Percentiles rank a stretch among this genome's conserved stretches.
phyloP scores from a whole-genome alignment of 208 protist species.

The Tritrichomonas musculus region DNA sequence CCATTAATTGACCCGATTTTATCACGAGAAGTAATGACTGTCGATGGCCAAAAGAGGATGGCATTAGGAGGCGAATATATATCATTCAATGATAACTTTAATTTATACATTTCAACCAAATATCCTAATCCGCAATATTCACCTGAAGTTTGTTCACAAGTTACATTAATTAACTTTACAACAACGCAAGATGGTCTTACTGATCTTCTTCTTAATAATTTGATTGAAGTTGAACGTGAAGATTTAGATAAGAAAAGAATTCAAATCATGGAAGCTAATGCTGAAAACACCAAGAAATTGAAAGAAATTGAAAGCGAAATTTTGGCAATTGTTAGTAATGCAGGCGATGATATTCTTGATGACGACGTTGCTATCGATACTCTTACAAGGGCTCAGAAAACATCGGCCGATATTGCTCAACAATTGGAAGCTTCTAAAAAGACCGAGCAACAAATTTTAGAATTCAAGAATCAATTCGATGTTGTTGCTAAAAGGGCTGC shows the following conservation, averaged over 20 bases:
- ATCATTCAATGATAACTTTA: conserved; percentile 75
- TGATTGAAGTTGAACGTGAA: conserved; percentile 88
- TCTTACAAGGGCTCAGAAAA: conserved; percentile 69
- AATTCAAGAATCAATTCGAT: conserved; percentile 73
- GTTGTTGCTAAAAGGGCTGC: conserved; percentile 75
- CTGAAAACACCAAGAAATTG: conserved; percentile 91
- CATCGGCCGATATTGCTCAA: conserved; percentile 70
- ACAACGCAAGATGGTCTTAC: conserved; percentile 92
- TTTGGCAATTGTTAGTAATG: conserved; percentile 75
- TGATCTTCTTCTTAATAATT: conserved; percentile 90
- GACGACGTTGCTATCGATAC: conserved; percentile 89
- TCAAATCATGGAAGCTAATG: conserved; percentile 84
- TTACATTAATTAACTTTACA: conserved; percentile 97
- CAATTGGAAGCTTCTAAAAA: conserved; percentile 72
- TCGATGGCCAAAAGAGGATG: conserved; percentile 58
- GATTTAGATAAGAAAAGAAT: conserved; percentile 87
- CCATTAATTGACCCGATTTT: conserved; percentile 91
- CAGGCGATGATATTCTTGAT: conserved; percentile 82
- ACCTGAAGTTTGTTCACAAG: conserved; percentile 91
- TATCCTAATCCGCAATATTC: conserved; percentile 92
- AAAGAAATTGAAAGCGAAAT: conserved; percentile 90
- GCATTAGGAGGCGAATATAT: neutral
- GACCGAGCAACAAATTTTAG: conserved; percentile 78
- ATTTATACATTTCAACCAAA: conserved; percentile 94
- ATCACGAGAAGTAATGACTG: conserved; percentile 75